Base-by-base conservation (phyloP, 2,329 filamentous ascomycete species). In the Sclerotiophoma versabilis region DNA sequence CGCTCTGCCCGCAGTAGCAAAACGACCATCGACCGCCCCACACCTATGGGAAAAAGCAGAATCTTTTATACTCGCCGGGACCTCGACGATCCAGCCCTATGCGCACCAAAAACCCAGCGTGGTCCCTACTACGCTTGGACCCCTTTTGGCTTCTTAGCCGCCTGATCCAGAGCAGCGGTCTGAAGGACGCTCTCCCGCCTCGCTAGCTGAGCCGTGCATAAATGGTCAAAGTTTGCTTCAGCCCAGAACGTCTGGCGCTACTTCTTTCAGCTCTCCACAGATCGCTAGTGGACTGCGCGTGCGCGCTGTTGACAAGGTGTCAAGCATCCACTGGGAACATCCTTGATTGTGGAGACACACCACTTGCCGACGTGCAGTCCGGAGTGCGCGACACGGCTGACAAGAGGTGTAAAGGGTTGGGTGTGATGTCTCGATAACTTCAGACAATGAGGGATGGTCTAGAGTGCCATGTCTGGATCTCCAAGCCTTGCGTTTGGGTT, bases 251-350 rank as follows among this genome's bases (percentile, higher is more conserved):
- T 43, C 37, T 36, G 44, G 10, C 29, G 38, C 30, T 54, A 38
- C 43, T n/a, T 9, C 27, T 43, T 34, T 54, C 44, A 54, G 50
- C 50, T 54, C 50, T 48, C 50, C 44, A 54, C 38, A 42, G 8
- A 11, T 11, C 38, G 32, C 44, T 48, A 54, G 50, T 22, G 12
- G 38, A 14, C 11, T n/a, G 37, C 32, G 22, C 26, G 50, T 9
- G 45, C 38, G 22, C 34, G 38, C 27, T 23, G 45, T 25, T 41
- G 41, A 54, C 36, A 54, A 49, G 46, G 23, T 32, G 22, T 15
- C 29, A 34, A 17, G 17, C 8, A 11, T 15, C 8, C n/a, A 20
- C 50, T 17, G 33, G 45, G 44, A 5, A 27, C 6, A 54, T 44
- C 51, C 45, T 25, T 41, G 45, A 11, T 10, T 10, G 30, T 23